phyloP scores from a whole-genome alignment of 257 asterid genomes.

The Cinchona pubescens region DNA sequence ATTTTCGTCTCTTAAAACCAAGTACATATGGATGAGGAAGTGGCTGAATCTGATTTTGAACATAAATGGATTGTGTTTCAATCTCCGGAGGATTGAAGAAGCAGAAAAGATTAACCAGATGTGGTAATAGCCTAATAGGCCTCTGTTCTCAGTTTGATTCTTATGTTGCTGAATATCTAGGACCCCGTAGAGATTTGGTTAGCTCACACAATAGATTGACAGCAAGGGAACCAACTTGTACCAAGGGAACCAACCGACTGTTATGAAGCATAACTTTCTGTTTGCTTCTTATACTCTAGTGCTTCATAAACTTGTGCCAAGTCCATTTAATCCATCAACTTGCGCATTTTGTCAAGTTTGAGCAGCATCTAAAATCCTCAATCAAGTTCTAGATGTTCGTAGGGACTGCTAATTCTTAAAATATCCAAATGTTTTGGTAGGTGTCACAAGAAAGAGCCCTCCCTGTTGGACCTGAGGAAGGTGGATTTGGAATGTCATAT shows the following conservation, averaged over 20 bases:
- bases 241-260: neutral
- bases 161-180: neutral
- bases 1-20: no score
- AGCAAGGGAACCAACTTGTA: neutral
- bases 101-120: neutral
- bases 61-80: neutral
- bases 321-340: neutral
- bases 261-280: neutral
- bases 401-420: neutral
- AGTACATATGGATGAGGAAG: neutral
- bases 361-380: neutral
- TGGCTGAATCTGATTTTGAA: neutral
- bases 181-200: neutral
- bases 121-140: neutral
- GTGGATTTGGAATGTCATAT: slow-evolving; percentile 79
- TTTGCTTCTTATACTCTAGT: neutral
- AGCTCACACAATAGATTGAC: neutral
- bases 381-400: neutral
- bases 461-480: slow-evolving; percentile 77
- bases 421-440: slow-evolving; percentile 25
- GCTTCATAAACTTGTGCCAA: neutral
- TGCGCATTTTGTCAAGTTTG: neutral
- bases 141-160: neutral
- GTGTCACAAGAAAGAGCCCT: slow-evolving; percentile 70
- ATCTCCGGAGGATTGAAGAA: neutral